Evolutionary conservation across 306 rosid species (phyloP).

Genomic region (Casuarina glauca): DNA sequence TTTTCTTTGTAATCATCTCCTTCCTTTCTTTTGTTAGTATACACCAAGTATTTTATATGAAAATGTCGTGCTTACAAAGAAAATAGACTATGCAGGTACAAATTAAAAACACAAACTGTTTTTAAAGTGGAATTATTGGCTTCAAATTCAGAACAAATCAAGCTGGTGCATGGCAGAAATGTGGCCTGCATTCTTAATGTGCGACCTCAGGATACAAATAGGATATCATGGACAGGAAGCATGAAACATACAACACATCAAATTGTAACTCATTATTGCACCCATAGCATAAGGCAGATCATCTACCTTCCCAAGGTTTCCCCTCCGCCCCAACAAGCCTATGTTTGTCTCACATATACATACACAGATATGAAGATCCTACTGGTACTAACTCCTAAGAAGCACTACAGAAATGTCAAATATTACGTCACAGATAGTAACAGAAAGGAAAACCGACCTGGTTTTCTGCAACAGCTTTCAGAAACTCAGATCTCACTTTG

Average conservation of each 20-base stretch:
- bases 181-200: neutral
- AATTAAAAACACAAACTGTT: neutral
- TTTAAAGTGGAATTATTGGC: neutral
- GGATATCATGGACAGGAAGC: neutral
- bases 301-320: neutral
- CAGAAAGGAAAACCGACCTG: constrained; percentile 57
- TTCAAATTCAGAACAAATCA: neutral
- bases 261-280: constrained; percentile 17
- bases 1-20: neutral
- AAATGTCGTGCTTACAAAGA: neutral
- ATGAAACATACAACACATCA: constrained; percentile 18
- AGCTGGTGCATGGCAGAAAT: neutral
- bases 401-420: constrained; percentile 1
- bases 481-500: constrained; percentile 74
- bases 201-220: neutral
- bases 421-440: neutral
- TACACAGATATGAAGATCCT: constrained; percentile 16
- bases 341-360: neutral
- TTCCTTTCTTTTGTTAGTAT: neutral
- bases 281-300: constrained; percentile 6
- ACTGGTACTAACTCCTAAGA: neutral
- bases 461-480: constrained; percentile 73
- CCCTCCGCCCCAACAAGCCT: neutral
- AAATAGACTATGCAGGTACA: neutral
- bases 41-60: neutral